Percentiles rank a stretch among this genome's conserved stretches.
Conservation (phyloP, 1,139 yeast species). For the Saccharomyces hybrid region DNA sequence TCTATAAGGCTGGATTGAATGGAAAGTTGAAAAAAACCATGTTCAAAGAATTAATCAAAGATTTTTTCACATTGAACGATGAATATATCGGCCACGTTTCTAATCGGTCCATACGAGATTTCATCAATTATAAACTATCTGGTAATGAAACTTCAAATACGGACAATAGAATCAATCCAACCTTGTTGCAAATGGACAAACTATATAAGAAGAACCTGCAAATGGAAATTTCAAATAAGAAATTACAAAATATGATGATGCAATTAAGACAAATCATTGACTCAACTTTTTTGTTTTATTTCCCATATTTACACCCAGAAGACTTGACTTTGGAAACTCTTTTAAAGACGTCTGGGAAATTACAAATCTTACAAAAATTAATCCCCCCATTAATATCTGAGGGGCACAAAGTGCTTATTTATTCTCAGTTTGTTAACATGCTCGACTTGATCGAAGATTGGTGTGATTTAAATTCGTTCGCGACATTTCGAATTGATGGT, state of each 20-base stretch:
- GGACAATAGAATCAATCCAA: constrained; percentile 8
- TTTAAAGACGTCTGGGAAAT: constrained; percentile 56
- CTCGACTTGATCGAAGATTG: constrained; percentile 72
- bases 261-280: constrained; percentile 79
- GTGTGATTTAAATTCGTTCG: constrained; percentile 41
- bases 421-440: constrained; percentile 76
- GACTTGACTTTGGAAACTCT: constrained; percentile 35
- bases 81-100: constrained; percentile 31
- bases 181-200: constrained; percentile 22
- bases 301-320: constrained; percentile 53
- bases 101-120: constrained; percentile 36
- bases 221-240: constrained; percentile 36
- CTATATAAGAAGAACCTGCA: constrained; percentile 24
- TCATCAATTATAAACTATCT: constrained; percentile 30
- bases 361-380: constrained; percentile 60
- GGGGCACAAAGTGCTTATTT: constrained; percentile 65
- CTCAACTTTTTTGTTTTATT: constrained; percentile 75
- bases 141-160: constrained; percentile 8
- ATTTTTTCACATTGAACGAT: constrained; percentile 34
- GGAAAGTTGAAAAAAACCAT: constrained; percentile 39
- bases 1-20: constrained; percentile 55
- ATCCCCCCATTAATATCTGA: constrained; percentile 40
- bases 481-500: constrained; percentile 70
- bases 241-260: constrained; percentile 62
- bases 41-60: constrained; percentile 40